Percentiles rank a stretch among this genome's conserved stretches.
Conservation (phyloP, 345 rosid species). For the Passiflora organensis region DNA sequence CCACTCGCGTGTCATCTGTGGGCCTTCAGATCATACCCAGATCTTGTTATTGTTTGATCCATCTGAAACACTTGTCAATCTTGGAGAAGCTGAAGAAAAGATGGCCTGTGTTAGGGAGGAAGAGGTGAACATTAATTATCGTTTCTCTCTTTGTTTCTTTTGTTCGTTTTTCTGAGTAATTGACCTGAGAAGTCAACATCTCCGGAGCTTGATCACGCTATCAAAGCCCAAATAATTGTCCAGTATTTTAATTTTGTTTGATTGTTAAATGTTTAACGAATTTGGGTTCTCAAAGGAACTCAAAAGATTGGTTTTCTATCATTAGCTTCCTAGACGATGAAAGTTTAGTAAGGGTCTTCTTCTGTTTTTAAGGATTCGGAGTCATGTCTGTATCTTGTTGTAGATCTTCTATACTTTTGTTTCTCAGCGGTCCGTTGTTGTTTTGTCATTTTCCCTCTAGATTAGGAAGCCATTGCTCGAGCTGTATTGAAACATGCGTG, state of each 20-base stretch:
- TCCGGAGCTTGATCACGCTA: constrained; percentile 4
- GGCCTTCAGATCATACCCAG: constrained; percentile 34
- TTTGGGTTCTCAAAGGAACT: constrained; percentile 13
- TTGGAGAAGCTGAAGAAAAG: constrained; percentile 11
- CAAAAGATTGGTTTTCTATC: no score
- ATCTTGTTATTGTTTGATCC: constrained; percentile 35
- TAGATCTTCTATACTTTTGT: not conserved
- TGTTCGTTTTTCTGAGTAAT: constrained; percentile 6
- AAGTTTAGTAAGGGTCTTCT: not conserved
- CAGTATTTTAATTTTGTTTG: constrained; percentile 6
- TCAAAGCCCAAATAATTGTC: constrained; percentile 3
- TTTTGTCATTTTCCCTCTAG: constrained; percentile 1
- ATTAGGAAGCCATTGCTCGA: constrained; percentile 13
- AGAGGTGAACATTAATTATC: no score
- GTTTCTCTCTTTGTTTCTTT: no score
- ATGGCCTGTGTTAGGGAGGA: not conserved
- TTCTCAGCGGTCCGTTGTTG: constrained; percentile 17
- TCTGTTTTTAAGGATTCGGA: no score
- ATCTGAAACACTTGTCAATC: constrained; percentile 20
- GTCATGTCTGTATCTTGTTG: no score
- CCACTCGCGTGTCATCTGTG: constrained; percentile 7
- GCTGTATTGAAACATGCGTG: constrained; percentile 7
- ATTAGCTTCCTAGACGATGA: no score
- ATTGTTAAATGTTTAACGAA: constrained; percentile 11
- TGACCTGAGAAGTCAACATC: constrained; percentile 11